These are phyloP conservation scores for Trypanosoma caninum DNA, from an alignment of 208 protist genomes.

Conservation along the genomic window DNA sequence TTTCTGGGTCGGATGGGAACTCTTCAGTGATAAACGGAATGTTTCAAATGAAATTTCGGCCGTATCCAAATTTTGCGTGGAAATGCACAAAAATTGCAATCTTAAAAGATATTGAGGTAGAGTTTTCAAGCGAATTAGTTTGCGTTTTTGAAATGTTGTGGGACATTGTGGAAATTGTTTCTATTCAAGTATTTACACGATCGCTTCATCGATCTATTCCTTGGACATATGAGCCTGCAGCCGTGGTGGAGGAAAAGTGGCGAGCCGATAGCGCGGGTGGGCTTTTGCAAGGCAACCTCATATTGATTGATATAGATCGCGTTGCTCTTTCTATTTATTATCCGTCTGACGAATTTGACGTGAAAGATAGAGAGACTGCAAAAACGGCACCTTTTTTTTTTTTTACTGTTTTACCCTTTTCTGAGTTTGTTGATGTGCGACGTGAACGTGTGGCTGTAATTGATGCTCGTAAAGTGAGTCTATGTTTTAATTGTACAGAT, in stretches of 20 bases:
- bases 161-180: constrained; percentile 34
- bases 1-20: neutral
- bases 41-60: constrained; percentile 3
- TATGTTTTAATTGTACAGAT: constrained; percentile 6
- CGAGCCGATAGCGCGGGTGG: neutral
- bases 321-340: constrained; percentile 14
- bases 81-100: constrained; percentile 23
- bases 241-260: constrained; percentile 15
- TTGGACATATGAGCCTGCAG: constrained; percentile 22
- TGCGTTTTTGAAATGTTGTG: constrained; percentile 34
- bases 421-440: neutral
- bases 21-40: neutral
- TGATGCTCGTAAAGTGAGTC: neutral
- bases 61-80: constrained; percentile 2
- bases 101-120: neutral
- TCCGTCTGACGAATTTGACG: constrained; percentile 21
- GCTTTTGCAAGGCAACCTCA: constrained; percentile 3
- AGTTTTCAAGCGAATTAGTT: constrained; percentile 26
- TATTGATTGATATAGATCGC: neutral
- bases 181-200: constrained; percentile 27
- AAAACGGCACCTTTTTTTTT: too few relatives aligned
- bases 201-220: constrained; percentile 18
- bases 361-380: neutral
- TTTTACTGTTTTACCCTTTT: neutral
- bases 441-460: constrained; percentile 6